Base-by-base conservation (phyloP, 345 rosid species). In the Lumnitzera racemosa region DNA sequence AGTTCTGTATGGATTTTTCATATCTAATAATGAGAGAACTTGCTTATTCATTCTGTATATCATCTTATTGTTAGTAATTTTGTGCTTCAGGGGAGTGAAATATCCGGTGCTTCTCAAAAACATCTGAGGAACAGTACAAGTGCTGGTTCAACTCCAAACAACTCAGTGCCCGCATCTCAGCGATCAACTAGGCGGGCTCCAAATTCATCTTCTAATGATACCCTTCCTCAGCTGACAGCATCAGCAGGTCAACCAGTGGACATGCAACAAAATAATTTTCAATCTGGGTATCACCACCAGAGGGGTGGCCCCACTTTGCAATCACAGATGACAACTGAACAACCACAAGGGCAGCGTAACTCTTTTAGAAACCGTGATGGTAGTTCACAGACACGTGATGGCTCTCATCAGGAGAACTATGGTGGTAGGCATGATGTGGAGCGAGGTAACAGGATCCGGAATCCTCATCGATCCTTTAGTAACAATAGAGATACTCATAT, bases 341-440 rank as follows among this genome's bases (percentile, higher is more conserved):
- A 84, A 59, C 76, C 66, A 25, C 81, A 86, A 55, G 88, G 61
- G 11, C 91, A 56, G 47, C 48, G 88, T 47, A 87, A 72, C 72
- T 79, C 94, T 4, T 77, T 74, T 61, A 81, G 88, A 72, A 79
- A 65, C 68, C 96, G 83, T 27, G 83, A 83, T 67, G 62, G 78
- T 24, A 79, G 81, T 15, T 67, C 67, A 10, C 80, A 81, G 75
- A 55, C 74, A 5, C 79, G 83, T 43, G 79, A 81, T 71, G 83
- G 85, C 70, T 81, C 84, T 63, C 88, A 84, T 67, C 81, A 85
- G 73, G 85, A 82, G 53, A 81, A 59, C 68, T 81, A 83, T 67
- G 90, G 89, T 46, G 80, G 83, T 53, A 78, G 95, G 73, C 92
- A 90, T 47, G 89, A 78, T 73, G 95, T 81, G 58, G 92, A 86